Evolutionary conservation across 176 grass and related monocot genomes (phyloP).

Genomic region (Microstegium vimineum): DNA sequence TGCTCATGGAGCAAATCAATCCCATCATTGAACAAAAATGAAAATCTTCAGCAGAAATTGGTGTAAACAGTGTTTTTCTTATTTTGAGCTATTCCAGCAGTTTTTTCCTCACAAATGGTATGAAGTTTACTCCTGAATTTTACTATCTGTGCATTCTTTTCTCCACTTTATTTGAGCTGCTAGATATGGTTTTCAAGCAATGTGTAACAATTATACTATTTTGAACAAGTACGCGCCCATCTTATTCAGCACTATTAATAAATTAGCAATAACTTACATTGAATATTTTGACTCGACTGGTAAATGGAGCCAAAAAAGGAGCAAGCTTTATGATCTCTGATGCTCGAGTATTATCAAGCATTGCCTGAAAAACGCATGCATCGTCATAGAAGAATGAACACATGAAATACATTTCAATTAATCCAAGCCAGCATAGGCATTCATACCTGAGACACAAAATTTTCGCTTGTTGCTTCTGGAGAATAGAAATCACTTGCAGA

Average conservation of each 20-base stretch:
- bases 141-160: background rate
- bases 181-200: background rate
- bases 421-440: slow-evolving; percentile 25
- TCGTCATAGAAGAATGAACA: slow-evolving; percentile 10
- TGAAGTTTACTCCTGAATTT: background rate
- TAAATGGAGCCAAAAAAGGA: slow-evolving; percentile 95
- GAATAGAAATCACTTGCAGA: slow-evolving; percentile 82
- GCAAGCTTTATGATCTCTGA: slow-evolving; percentile 89
- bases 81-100: background rate
- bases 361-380: slow-evolving; percentile 49
- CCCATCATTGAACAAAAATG: background rate
- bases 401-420: slow-evolving; percentile 21
- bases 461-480: slow-evolving; percentile 93
- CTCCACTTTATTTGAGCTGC: background rate
- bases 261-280: slow-evolving; percentile 53
- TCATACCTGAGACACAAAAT: slow-evolving; percentile 92
- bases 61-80: background rate
- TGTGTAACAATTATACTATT: background rate
- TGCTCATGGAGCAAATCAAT: background rate
- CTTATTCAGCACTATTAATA: background rate
- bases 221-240: background rate
- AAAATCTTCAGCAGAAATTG: background rate
- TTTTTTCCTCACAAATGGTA: background rate
- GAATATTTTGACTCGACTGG: slow-evolving; percentile 91
- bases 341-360: slow-evolving; percentile 88